Evolutionary conservation across 2,329 filamentous ascomycete genomes (phyloP), one percentile per base, ranked within the genome.

Genomic region (Phaeosphaeriaceae sp.): DNA sequence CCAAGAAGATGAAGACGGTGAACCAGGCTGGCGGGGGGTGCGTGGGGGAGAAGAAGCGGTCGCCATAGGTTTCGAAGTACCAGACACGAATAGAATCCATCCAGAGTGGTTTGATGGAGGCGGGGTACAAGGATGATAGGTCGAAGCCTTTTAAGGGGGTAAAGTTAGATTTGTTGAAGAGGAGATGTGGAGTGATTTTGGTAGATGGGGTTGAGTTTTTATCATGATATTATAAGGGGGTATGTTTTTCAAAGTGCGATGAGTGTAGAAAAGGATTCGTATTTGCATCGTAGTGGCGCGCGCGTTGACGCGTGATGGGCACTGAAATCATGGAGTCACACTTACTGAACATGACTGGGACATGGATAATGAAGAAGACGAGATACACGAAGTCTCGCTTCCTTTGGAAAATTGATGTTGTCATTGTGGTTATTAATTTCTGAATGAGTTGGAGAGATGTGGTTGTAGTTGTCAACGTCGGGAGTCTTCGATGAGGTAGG

Each of bases 21-120:
- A 88, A 88, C 80, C 83, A 89, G 3, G 76, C 67, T n/a, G 38
- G 18, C 9, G 13, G 34, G 9, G 39, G 16, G 40, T 33, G 33
- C 26, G 35, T 32, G 3, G 17, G n/a, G 3, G 23, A 76, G 73
- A 88, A 87, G 76, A 87, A 87, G 44, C 80, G 82, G 63, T 89
- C 86, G 12, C 79, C 76, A 67, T 87, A 87, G 1, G 79, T 86
- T 1, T 73, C 65, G 51, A 87, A 76, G 69, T 88, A 87, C 70
- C 75, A 87, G 2, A 72, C 62, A 49, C 82, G 81, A 2, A 88
- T 52, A 0, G 68, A 52, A 34, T 67, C 66, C 60, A 85, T 79
- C 64, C 83, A 75, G 0, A 70, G 44, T 0, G 81, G 81, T 39
- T 76, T 77, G 7, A 86, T 57, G 30, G 70, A 68, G 3, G 72